phyloP scores from a whole-genome alignment of 345 rosid species.

The Hypericum androsaemum region DNA sequence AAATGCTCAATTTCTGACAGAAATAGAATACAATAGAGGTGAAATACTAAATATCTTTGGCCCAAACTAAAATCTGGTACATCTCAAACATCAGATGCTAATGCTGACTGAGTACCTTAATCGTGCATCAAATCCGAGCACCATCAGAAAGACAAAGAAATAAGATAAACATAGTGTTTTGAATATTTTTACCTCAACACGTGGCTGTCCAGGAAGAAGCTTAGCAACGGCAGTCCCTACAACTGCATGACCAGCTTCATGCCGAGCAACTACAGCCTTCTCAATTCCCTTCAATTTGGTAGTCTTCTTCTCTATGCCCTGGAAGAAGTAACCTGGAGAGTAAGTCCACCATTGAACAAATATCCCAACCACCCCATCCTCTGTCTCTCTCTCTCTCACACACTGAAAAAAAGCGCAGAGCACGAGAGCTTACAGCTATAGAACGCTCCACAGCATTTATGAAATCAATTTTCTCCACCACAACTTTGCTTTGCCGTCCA shows the following conservation, averaged over 20 bases:
- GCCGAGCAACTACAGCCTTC: constrained; percentile 93
- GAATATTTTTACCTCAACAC: constrained; percentile 56
- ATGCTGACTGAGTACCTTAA: too few relatives aligned
- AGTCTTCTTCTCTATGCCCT: constrained; percentile 98
- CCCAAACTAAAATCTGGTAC: too few relatives aligned
- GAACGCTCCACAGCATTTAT: constrained; percentile 93
- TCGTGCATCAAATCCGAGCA: too few relatives aligned
- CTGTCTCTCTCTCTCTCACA: neutral
- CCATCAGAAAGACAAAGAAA: neutral
- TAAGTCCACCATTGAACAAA: constrained; percentile 7
- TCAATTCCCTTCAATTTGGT: constrained; percentile 75
- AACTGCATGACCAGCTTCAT: constrained; percentile 99
- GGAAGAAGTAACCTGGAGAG: constrained; percentile 5
- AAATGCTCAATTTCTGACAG: constrained; percentile 81
- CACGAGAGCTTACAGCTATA: constrained; percentile 52
- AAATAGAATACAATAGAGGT: neutral
- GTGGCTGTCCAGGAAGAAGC: constrained; percentile 82
- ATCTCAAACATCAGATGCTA: too few relatives aligned
- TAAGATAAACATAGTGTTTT: neutral
- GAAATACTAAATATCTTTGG: too few relatives aligned
- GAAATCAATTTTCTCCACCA: constrained; percentile 78
- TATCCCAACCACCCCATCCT: neutral
- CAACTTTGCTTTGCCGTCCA: constrained; percentile 67
- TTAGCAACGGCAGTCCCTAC: constrained; percentile 91
- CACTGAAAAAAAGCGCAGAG: neutral